Base-by-base conservation (phyloP, 441 rosid species). In the Corymbia calophylla region DNA sequence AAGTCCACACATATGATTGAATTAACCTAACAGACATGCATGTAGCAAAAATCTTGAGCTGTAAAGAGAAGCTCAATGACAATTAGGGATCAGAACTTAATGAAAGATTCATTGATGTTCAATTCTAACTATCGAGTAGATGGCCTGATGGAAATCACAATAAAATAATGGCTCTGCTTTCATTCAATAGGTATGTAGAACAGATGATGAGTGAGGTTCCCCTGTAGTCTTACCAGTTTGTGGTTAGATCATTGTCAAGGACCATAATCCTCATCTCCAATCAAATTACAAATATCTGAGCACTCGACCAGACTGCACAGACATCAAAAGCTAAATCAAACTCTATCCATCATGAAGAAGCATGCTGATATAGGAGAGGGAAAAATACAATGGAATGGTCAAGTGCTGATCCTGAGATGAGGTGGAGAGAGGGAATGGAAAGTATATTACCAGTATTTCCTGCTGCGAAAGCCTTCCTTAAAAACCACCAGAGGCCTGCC, bases 401-500 rank as follows among this genome's bases (percentile, higher is more conserved):
- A 13, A 77, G 53, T 14, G 85, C 53, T 77, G 27, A 13, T 80
- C 53, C 85, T 47, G 53, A 80, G 85, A 80, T 25, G 19, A 44
- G 53, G 31, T 80, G 85, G 53, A 23, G 53, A 44, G 85, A 25
- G 85, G 19, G 53, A 80, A 80, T 44, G 31, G 25, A 25, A 2
- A 47, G 18, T 13, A 47, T 25, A 47, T 70, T 94, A 96, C 98
- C 96, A 96, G 92, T 95, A 96, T 53, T 91, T 93, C 84, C 98
- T 99, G 92, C 98, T 97, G 81, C 99, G 96, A 90, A 97, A 97
- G 64, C 99, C 98, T 92, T 94, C 95, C 95, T 97, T 97, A 93
- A 97, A 97, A 86, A 96, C 99, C 86, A 98, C 98, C 35, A 94
- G 81, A 81, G 99, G 99, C 88, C 98, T 97, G 93, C 89, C 86